Evolutionary conservation across 2,329 filamentous ascomycete genomes (phyloP), one percentile per base, ranked within the genome.

Genomic region (Colletotrichum cereale): DNA sequence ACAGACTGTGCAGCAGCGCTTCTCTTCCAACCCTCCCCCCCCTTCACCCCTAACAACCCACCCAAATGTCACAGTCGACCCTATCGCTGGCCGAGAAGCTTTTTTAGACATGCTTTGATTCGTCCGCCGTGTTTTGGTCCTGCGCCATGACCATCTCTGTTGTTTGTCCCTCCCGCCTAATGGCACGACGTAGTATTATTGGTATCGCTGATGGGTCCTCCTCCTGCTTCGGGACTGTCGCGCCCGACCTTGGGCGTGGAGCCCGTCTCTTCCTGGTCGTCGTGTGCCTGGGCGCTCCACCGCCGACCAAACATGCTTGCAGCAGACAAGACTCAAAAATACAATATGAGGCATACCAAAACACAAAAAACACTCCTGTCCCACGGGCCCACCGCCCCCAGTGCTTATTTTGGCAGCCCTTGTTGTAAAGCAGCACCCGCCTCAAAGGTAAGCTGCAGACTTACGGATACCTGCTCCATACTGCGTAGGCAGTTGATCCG

Each of bases 341-440:
- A n/a, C n/a, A n/a, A 65, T 44, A 58, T 53, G 66, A 66, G 55
- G 34, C 44, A 62, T 38, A 47, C n/a, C 42, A 55, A 31, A 47
- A 55, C 55, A 61, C 60, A 53, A 71, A 53, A 71, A 62, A 62
- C 62, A 67, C 11, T 26, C 42, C 42, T 24, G n/a, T 38, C 8
- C 26, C 24, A 31, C 52, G 42, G 42, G 31, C 61, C 66, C 50
- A 53, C 34, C 38, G 24, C 21, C 21, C 42, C 50, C 16, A 7
- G 31, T 58, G 58, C 58, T 70, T 69, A 70, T 64, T 70, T 72
- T 70, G 58, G 65, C 36, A 68, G 55, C 52, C 62, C 34, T 34
- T 34, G 10, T 34, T 44, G 24, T 34, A 36, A 18, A 48, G 47
- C 31, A 18, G 5, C 6, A n/a, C n/a, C n/a, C 24, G 34, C 47